Conservation (phyloP, 768 basidiomycete genomes). For the Psilocybe subaeruginosa region DNA sequence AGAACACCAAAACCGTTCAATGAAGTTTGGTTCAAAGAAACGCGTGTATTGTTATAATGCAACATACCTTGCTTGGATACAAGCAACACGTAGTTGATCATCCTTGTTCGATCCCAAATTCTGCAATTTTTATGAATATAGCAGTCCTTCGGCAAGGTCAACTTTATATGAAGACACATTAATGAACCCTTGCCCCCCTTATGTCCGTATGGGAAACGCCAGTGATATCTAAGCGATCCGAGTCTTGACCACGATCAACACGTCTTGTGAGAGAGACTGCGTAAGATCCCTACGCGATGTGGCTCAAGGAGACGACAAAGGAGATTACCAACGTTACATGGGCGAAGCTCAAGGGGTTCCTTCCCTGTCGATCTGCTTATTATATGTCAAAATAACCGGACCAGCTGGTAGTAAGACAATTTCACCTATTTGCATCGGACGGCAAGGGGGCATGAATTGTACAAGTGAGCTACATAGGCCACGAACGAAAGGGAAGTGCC, state of each 20-base stretch:
- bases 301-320: too few relatives aligned
- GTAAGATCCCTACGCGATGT: too few relatives aligned
- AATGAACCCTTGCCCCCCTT: too few relatives aligned
- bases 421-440: background rate
- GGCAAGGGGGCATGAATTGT: background rate
- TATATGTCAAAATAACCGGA: background rate
- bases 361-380: background rate
- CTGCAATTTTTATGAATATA: background rate
- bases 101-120: constrained; percentile 24
- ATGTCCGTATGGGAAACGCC: too few relatives aligned
- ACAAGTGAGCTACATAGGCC: background rate
- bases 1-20: too few relatives aligned
- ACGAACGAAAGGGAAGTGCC: background rate
- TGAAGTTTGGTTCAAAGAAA: background rate
- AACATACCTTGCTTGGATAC: constrained; percentile 85
- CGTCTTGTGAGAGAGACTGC: too few relatives aligned
- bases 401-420: background rate
- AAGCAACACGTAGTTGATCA: constrained; percentile 94
- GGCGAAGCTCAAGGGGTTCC: background rate
- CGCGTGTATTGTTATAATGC: background rate
- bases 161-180: too few relatives aligned
- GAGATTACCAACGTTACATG: background rate
- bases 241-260: too few relatives aligned
- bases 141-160: background rate
- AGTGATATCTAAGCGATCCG: too few relatives aligned